Conservation (phyloP, 768 basidiomycete species). For the Xanthoconium stramineum region DNA sequence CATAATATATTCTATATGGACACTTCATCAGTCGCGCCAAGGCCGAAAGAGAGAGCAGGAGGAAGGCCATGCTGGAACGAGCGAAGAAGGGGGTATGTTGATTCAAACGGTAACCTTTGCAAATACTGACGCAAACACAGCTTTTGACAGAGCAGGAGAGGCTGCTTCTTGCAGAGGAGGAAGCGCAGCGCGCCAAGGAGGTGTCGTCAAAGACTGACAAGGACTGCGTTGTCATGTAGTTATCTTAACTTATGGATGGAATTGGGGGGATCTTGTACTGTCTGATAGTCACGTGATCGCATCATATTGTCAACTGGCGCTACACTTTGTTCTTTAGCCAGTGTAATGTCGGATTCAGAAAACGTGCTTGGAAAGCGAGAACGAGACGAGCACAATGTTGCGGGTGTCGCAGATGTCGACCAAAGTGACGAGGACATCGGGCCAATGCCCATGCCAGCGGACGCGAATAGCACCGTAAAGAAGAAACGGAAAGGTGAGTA, state of each 20-base stretch:
- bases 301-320: no score
- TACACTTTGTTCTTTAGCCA: background rate
- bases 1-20: conserved; percentile 18
- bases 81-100: conserved; percentile 70
- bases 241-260: no score
- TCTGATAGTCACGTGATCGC: conserved; percentile 10
- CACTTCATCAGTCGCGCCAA: conserved; percentile 56
- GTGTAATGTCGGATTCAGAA: conserved; percentile 43
- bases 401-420: conserved; percentile 27
- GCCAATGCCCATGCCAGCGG: conserved; percentile 74
- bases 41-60: conserved; percentile 68
- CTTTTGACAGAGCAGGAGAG: conserved; percentile 66
- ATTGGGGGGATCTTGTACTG: no score
- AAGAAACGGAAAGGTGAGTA: conserved; percentile 82
- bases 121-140: conserved; percentile 28
- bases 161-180: conserved; percentile 51
- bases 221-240: conserved; percentile 62
- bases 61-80: conserved; percentile 68
- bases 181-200: conserved; percentile 39
- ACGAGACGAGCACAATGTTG: conserved; percentile 33
- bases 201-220: conserved; percentile 30
- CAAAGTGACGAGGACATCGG: conserved; percentile 78
- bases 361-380: conserved; percentile 64
- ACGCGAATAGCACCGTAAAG: conserved; percentile 40
- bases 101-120: background rate